Conservation (phyloP, 768 basidiomycete species). For the Termitomyces titanicus region DNA sequence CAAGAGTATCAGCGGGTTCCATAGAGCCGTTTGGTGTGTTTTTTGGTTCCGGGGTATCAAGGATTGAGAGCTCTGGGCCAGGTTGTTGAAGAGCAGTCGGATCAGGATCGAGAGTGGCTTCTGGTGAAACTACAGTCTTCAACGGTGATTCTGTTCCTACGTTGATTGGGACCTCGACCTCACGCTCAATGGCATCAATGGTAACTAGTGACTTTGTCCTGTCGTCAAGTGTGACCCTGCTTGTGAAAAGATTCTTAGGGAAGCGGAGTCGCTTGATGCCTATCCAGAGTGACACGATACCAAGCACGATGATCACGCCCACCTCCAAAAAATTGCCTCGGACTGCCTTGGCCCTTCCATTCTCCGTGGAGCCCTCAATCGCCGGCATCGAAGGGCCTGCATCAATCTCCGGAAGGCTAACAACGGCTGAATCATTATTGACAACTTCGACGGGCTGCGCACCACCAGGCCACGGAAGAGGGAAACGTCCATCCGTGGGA, state of each 20-base stretch:
- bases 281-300: conserved; percentile 29
- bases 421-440: conserved; percentile 2
- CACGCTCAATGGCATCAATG: background rate
- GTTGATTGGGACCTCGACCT: background rate
- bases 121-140: background rate
- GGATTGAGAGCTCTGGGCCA: background rate
- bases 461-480: conserved; percentile 6
- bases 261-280: conserved; percentile 20
- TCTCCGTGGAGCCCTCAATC: conserved; percentile 3
- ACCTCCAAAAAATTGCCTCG: conserved; percentile 21
- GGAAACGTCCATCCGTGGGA: conserved; percentile 30
- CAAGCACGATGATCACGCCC: conserved; percentile 21
- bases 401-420: background rate
- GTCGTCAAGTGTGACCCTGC: background rate
- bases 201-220: background rate
- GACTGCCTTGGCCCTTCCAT: conserved; percentile 10
- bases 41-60: background rate
- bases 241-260: background rate
- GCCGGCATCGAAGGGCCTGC: background rate
- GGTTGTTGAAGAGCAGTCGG: background rate
- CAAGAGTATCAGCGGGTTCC: conserved; percentile 19
- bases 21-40: conserved; percentile 2
- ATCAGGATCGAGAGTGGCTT: background rate
- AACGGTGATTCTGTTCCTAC: background rate
- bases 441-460: conserved; percentile 8